Conservation (phyloP, 306 rosid genomes). For the Trifolium repens region DNA sequence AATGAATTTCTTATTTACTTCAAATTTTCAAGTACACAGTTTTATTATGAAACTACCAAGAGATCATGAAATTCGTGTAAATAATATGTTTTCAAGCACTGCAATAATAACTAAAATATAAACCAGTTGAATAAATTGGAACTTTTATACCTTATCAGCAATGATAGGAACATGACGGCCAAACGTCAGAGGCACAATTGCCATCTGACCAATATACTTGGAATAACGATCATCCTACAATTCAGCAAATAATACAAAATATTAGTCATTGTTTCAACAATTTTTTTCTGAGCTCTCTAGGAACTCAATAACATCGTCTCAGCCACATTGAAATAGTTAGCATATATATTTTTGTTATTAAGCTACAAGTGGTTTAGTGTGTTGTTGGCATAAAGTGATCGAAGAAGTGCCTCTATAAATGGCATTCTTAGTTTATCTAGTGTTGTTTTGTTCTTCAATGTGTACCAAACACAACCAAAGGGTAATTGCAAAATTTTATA, state of each 20-base stretch:
- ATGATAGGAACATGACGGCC: constrained; percentile 96
- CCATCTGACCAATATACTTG: constrained; percentile 79
- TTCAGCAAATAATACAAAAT: constrained; percentile 33
- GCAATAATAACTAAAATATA: constrained; percentile 17
- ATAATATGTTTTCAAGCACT: constrained; percentile 18
- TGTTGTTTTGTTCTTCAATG: no score
- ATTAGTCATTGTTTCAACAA: constrained; percentile 20
- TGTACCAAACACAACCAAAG: no score
- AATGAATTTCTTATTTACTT: constrained; percentile 1
- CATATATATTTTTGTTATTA: neutral
- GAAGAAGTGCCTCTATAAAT: no score
- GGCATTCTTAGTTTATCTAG: no score
- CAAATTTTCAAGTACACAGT: neutral
- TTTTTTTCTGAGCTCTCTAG: neutral
- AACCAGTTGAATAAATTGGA: neutral
- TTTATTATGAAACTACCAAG: constrained; percentile 16
- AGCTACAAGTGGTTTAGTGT: no score
- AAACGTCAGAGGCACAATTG: constrained; percentile 91
- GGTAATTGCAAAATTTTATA: no score
- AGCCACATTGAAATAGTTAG: constrained; percentile 1
- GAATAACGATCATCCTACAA: constrained; percentile 94
- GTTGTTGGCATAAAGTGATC: no score
- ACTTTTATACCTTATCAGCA: constrained; percentile 68
- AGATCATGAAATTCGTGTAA: neutral
- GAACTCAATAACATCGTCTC: neutral